Conservation (phyloP, 257 asterid genomes). For the Solanum acaule region DNA sequence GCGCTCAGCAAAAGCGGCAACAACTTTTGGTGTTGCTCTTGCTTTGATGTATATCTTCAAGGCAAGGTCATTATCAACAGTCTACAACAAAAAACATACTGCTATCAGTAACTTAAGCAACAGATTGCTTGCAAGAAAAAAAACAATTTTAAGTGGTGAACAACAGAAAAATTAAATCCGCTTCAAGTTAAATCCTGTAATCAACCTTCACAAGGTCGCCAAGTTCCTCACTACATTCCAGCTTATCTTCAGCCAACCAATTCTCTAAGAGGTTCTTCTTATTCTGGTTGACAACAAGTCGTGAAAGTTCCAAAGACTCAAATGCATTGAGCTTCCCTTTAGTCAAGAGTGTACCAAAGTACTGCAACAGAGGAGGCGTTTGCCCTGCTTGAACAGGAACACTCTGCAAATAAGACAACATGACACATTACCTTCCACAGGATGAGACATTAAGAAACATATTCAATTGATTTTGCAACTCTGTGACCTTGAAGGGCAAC, state of each 20-base stretch:
- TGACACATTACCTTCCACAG: background rate
- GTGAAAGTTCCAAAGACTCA: slow-evolving; percentile 95
- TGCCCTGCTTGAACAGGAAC: slow-evolving; percentile 99
- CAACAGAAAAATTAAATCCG: background rate
- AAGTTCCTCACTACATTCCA: slow-evolving; percentile 99
- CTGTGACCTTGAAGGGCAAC: background rate
- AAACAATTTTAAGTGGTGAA: background rate
- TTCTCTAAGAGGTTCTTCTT: slow-evolving; percentile 93
- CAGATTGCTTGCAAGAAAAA: background rate
- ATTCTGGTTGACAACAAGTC: slow-evolving; percentile 95
- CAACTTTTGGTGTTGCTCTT: slow-evolving; percentile 98
- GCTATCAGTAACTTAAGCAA: background rate
- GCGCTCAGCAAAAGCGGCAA: slow-evolving; percentile 99
- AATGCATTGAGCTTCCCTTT: slow-evolving; percentile 95
- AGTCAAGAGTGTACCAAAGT: slow-evolving; percentile 90
- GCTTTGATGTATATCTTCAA: slow-evolving; percentile 97
- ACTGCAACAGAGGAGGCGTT: slow-evolving; percentile 97
- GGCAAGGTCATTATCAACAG: slow-evolving; percentile 98
- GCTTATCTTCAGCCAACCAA: slow-evolving; percentile 98
- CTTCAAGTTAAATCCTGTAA: background rate
- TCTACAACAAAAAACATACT: slow-evolving; percentile 32
- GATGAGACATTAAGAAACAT: background rate
- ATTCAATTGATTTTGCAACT: background rate
- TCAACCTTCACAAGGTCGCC: slow-evolving; percentile 99
- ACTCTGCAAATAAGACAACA: slow-evolving; percentile 45